Base-by-base conservation (phyloP, 202 grass and related monocot species). In the Brachypodium distachyon region DNA sequence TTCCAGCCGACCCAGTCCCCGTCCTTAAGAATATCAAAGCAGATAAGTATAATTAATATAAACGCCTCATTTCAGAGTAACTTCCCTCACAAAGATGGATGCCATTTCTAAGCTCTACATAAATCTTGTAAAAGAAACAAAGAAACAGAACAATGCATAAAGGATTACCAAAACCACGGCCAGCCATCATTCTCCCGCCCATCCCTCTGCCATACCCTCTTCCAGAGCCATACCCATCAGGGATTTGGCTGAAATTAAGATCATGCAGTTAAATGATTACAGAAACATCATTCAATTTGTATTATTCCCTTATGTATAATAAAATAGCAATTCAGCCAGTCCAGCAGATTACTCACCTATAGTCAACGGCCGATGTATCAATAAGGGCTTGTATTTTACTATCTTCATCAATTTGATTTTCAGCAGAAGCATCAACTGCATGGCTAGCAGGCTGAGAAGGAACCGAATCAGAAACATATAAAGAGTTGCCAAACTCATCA, bases 401-500 rank as follows among this genome's bases (percentile, higher is more conserved):
- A 78, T 99, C 96, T 80, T 99, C 92, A 3, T 99, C 96, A 81
- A 93, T 26, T 78, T 93, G 87, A 81, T 96, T 89, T 64, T 87
- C 87, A 69, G 77, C 84, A 83, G 60, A 84, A 84, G 60, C 81
- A 66, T 96, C 83, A 72, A 85, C 62, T 12, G 70, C 71, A 52
- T 87, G 81, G 57, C 70, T 84, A 90, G 56, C 78, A 39, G 78
- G 81, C 58, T 96, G 92, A 75, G 87, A 66, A 69, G 66, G 83
- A 32, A 89, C 55, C 0, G 36, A 84, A 85, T 95, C 89, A 71
- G 82, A 85, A 80, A 90, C 83, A 85, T 99, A 99, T 67, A 92
- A 87, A 59, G 86, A 90, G 7, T 93, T 96, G 46, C 96, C 96
- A 61, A 99, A 99, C 72, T 99, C 96, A 87, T 99, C 96, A 85